These are phyloP conservation scores for Trypanosoma brucei DNA, from an alignment of 208 protist species.

Conservation along the genomic window DNA sequence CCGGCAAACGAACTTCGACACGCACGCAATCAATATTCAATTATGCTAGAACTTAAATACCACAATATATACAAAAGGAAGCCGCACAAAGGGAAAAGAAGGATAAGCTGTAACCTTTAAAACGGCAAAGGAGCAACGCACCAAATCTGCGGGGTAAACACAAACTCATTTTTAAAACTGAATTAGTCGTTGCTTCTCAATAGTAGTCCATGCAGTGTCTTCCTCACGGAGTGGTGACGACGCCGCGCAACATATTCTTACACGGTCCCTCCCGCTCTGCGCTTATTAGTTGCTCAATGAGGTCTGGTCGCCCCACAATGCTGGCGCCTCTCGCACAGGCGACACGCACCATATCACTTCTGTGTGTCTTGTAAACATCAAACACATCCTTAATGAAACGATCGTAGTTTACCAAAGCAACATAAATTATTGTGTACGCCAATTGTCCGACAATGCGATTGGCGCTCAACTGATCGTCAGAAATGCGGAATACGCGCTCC, in stretches of 20 bases:
- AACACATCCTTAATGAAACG: slow-evolving; percentile 82
- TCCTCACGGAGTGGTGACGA: not conserved
- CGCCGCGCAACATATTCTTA: slow-evolving; percentile 50
- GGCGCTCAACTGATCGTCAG: slow-evolving; percentile 72
- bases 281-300: slow-evolving; percentile 64
- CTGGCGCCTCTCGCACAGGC: slow-evolving; percentile 83
- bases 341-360: slow-evolving; percentile 79
- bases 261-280: slow-evolving; percentile 71
- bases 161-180: no score
- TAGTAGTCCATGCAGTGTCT: not conserved
- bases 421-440: slow-evolving; percentile 87
- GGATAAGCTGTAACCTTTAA: no score
- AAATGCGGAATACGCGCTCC: slow-evolving; percentile 80
- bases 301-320: slow-evolving; percentile 64
- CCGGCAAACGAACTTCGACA: no score
- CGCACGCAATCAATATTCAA: no score
- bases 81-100: no score
- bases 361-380: slow-evolving; percentile 59
- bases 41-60: no score
- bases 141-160: no score
- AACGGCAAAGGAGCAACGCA: no score
- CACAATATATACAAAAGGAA: no score
- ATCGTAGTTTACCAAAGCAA: slow-evolving; percentile 72
- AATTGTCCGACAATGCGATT: slow-evolving; percentile 85
- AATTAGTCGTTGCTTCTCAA: no score